These are phyloP conservation scores for Sporothrix variecibatus DNA, from an alignment of 2,329 filamentous ascomycete species.

Conservation along the genomic window DNA sequence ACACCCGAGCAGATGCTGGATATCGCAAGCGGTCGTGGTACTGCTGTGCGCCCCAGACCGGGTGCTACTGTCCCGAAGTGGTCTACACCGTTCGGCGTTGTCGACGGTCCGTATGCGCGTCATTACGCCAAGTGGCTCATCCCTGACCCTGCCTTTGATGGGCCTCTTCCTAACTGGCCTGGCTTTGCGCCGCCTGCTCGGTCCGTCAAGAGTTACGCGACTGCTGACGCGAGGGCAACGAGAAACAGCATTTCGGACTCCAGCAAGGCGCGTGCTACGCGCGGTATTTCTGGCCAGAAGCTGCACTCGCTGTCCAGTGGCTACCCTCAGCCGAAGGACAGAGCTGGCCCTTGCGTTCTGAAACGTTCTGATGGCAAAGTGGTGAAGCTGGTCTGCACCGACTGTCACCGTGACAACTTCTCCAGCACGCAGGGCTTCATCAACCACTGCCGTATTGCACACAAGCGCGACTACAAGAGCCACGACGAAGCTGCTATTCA, in stretches of 20 bases:
- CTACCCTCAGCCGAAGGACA: slow-evolving; percentile 74
- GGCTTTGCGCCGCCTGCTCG: slow-evolving; percentile 42
- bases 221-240: slow-evolving; percentile 73
- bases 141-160: slow-evolving; percentile 84
- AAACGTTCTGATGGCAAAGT: slow-evolving; percentile 82
- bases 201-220: slow-evolving; percentile 46
- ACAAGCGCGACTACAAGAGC: slow-evolving; percentile 90
- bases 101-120: slow-evolving; percentile 87
- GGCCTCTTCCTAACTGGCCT: slow-evolving; percentile 53
- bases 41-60: slow-evolving; percentile 62
- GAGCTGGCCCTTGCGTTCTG: slow-evolving; percentile 78
- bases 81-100: slow-evolving; percentile 86
- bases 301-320: slow-evolving; percentile 70
- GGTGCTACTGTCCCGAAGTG: slow-evolving; percentile 70
- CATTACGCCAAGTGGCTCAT: slow-evolving; percentile 97
- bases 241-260: slow-evolving; percentile 70
- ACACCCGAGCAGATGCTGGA: slow-evolving; percentile 68
- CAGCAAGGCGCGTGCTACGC: slow-evolving; percentile 54
- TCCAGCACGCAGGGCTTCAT: slow-evolving; percentile 98
- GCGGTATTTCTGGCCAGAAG: slow-evolving; percentile 59
- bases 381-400: slow-evolving; percentile 87
- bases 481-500: slow-evolving; percentile 91
- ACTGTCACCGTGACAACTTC: slow-evolving; percentile 88
- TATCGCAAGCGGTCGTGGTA: slow-evolving; percentile 73
- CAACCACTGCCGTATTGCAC: slow-evolving; percentile 96